Evolutionary conservation across 306 rosid genomes (phyloP).

Genomic region (Potentilla sterilis): DNA sequence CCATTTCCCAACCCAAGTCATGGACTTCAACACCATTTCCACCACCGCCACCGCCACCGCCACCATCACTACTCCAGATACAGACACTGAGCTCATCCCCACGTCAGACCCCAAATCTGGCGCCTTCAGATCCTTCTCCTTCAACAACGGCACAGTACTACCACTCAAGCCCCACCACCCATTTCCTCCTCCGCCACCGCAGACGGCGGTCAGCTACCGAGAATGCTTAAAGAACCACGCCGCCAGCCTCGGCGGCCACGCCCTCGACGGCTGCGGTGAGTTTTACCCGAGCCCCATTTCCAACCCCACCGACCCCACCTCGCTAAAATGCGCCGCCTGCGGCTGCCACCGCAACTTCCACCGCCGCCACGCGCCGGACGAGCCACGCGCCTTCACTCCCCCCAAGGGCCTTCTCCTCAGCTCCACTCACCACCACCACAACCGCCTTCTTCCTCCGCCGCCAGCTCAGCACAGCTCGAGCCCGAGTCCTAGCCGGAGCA

Average conservation of each 20-base stretch:
- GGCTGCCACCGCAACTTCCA: constrained; percentile 97
- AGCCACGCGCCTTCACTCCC: constrained; percentile 26
- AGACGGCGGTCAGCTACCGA: constrained; percentile 42
- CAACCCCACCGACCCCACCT: constrained; percentile 55
- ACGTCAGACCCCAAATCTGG: constrained; percentile 27
- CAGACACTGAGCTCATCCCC: constrained; percentile 44
- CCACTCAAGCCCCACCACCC: constrained; percentile 45
- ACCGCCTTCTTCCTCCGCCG: constrained; percentile 32
- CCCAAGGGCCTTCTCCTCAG: not conserved
- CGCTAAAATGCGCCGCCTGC: constrained; percentile 84
- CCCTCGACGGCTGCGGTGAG: constrained; percentile 91
- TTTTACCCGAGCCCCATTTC: constrained; percentile 60
- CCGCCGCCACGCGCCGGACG: constrained; percentile 57
- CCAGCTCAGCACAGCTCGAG: constrained; percentile 37
- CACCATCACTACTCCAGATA: constrained; percentile 33
- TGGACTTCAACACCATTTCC: constrained; percentile 37
- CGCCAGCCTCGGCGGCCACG: constrained; percentile 76
- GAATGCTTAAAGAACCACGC: constrained; percentile 94
- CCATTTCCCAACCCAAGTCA: constrained; percentile 24
- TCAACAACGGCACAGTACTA: constrained; percentile 42
- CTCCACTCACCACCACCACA: constrained; percentile 10
- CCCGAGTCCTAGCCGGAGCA: constrained; percentile 50
- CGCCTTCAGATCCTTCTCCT: constrained; percentile 37
- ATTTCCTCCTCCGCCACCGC: constrained; percentile 2
- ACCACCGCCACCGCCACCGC: constrained; percentile 21